Base-by-base conservation (phyloP, 257 asterid genomes). In the Salvia splendens region DNA sequence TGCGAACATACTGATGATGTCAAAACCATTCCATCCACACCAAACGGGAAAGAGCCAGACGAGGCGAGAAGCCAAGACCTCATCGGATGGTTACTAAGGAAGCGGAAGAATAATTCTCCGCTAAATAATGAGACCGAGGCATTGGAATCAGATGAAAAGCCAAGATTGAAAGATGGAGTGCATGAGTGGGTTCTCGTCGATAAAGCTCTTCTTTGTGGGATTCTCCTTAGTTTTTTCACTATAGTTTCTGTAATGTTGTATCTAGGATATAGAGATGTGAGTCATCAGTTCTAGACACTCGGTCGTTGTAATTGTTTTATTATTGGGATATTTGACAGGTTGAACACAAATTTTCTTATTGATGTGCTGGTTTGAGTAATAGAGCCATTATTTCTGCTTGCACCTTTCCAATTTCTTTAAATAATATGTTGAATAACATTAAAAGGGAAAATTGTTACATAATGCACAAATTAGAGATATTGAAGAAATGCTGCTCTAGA, bases 161-260 rank as follows among this genome's bases (percentile, higher is more conserved):
- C 33, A 63, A 78, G 53, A 54, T 68, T 57, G 46, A 8, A 64
- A 36, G 36, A 47, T 32, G 28, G 12, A 56, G 61, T 38, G 51
- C 69, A 46, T 6, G 75, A 76, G n/a, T 85, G 93, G 92, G 78
- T 47, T 58, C 51, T 62, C n/a, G 67, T 84, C 33, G 96, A 86
- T 67, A 80, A 62, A 69, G 86, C 87, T 63, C 89, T 89, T 64
- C 70, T 89, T 66, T 71, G 80, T 16, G 92, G 91, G 58, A 75
- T 82, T 52, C 28, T 85, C 20, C 68, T 80, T 71, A 84, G 97
- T 84, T 69, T 85, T 71, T 72, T 85, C 64, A 79, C 81, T 30
- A 80, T 88, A 36, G 60, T 86, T 40, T 87, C 83, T 10, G 61
- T 86, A 64, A 9, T 77, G 72, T 56, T 83, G 46, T 79, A 70